These are phyloP conservation scores for Boletus sp. DNA, from an alignment of 768 basidiomycete species.

Conservation along the genomic window DNA sequence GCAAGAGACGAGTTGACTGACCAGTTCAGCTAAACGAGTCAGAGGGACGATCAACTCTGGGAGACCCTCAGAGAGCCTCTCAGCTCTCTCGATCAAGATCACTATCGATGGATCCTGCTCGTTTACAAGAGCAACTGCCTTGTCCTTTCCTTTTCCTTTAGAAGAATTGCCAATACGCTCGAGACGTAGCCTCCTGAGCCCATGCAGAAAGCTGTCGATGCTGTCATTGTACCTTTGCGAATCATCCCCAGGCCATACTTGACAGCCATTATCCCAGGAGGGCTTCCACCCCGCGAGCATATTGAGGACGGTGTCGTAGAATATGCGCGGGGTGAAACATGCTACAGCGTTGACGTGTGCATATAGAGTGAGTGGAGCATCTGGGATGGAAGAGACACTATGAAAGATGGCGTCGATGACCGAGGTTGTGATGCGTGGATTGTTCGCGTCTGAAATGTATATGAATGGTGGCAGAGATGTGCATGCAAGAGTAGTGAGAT, in stretches of 20 bases:
- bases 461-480: conserved; percentile 59
- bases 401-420: conserved; percentile 28
- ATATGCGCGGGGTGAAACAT: conserved; percentile 57
- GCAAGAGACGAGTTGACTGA: conserved; percentile 30
- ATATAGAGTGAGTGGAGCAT: conserved; percentile 31
- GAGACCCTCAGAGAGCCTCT: conserved; percentile 57
- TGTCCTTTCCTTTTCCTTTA: conserved; percentile 31
- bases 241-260: conserved; percentile 49
- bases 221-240: conserved; percentile 56
- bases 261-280: conserved; percentile 58
- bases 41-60: conserved; percentile 69
- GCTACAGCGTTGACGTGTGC: conserved; percentile 53
- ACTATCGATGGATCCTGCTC: conserved; percentile 41
- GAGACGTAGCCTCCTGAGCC: conserved; percentile 43
- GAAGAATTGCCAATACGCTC: conserved; percentile 2
- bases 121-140: conserved; percentile 13
- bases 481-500: conserved; percentile 30
- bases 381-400: conserved; percentile 8
- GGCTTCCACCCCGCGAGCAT: conserved; percentile 52
- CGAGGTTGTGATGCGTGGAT: conserved; percentile 43
- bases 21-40: conserved; percentile 68
- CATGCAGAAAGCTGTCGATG: conserved; percentile 69
- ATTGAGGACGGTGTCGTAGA: conserved; percentile 68
- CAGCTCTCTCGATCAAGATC: conserved; percentile 63
- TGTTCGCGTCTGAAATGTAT: conserved; percentile 58